A percentile compares a stretch with the other conserved stretches of the same genome.
Conservation (phyloP, 116 monocot genomes). For the Iris pallida region DNA sequence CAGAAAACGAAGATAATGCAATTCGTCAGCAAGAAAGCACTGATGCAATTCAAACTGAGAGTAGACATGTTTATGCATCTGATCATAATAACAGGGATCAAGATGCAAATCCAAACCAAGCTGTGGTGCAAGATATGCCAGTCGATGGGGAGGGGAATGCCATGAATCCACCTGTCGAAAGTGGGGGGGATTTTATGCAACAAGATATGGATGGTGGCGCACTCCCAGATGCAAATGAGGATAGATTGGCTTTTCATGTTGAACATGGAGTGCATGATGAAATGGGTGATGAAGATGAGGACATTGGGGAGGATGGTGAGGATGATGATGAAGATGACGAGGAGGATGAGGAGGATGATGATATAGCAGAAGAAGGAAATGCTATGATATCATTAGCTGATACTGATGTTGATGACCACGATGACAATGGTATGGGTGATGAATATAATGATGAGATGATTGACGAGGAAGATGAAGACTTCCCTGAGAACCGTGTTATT, state of each 20-base stretch:
- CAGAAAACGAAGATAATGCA: slow-evolving; percentile 17
- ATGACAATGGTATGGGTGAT: slow-evolving; percentile 58
- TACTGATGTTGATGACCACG: slow-evolving; percentile 69
- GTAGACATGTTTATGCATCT: slow-evolving; percentile 22
- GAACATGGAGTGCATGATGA: slow-evolving; percentile 50
- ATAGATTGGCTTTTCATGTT: slow-evolving; percentile 46
- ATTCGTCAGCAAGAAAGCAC: slow-evolving; percentile 14
- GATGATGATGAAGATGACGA: slow-evolving; percentile 70
- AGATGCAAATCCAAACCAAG: slow-evolving; percentile 15
- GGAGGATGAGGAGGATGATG: slow-evolving; percentile 64
- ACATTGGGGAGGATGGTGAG: slow-evolving; percentile 60
- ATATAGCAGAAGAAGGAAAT: slow-evolving; percentile 51
- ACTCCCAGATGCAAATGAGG: slow-evolving; percentile 26
- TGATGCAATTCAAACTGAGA: slow-evolving; percentile 21
- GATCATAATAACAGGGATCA: slow-evolving; percentile 23
- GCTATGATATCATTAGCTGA: slow-evolving; percentile 67
- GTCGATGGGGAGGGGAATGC: slow-evolving; percentile 28
- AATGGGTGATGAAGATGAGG: slow-evolving; percentile 64
- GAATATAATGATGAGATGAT: slow-evolving; percentile 67
- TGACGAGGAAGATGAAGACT: slow-evolving; percentile 59
- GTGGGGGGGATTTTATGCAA: slow-evolving; percentile 34
- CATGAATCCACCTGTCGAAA: slow-evolving; percentile 19
- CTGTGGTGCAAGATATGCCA: slow-evolving; percentile 25
- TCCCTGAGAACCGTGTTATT: slow-evolving; percentile 60
- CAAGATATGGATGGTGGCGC: slow-evolving; percentile 29